Evolutionary conservation across 202 grass and related monocot species (phyloP).

Genomic region (Hordeum pubiflorum): DNA sequence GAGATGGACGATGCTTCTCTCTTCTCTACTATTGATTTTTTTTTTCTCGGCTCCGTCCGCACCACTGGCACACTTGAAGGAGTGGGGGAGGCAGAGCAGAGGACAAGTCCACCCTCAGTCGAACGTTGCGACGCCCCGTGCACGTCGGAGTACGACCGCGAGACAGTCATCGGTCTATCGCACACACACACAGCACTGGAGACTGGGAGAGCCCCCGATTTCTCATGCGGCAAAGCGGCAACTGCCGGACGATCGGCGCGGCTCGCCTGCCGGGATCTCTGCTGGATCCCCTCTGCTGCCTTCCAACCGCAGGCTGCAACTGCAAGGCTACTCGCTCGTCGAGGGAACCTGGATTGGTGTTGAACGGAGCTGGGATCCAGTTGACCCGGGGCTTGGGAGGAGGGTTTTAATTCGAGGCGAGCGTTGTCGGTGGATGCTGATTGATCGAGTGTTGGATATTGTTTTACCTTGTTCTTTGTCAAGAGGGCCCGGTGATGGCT

Average conservation of each 20-base stretch:
- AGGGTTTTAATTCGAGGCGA: too few species aligned
- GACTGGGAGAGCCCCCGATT: neutral
- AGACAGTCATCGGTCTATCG: neutral
- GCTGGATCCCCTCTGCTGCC: neutral
- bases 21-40: neutral
- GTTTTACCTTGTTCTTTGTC: too few species aligned
- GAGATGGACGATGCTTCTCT: neutral
- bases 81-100: neutral
- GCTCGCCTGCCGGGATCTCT: neutral
- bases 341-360: too few species aligned
- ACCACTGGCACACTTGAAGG: neutral
- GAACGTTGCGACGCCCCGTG: neutral
- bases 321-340: too few species aligned
- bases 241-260: neutral
- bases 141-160: neutral
- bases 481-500: too few species aligned
- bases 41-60: neutral
- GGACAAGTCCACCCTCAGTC: neutral
- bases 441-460: too few species aligned
- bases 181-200: neutral
- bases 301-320: too few species aligned
- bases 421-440: too few species aligned
- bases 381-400: too few species aligned
- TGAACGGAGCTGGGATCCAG: too few species aligned
- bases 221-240: neutral